phyloP scores from a whole-genome alignment of 257 asterid species.

The Datura wrightii region DNA sequence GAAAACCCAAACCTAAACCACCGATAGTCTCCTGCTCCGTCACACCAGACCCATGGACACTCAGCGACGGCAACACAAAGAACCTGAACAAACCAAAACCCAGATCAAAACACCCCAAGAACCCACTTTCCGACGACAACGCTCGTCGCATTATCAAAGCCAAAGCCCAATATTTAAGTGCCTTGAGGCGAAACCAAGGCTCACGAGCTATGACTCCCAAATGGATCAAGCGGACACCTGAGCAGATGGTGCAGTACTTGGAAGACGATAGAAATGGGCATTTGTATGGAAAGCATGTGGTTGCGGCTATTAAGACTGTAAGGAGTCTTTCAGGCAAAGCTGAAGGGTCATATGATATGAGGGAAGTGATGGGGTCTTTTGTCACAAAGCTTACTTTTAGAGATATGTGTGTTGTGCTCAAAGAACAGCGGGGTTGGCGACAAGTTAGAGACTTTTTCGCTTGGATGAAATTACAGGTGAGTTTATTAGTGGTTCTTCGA shows the following conservation, averaged over 20 bases:
- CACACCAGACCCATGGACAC: constrained; percentile 88
- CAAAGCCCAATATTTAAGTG: constrained; percentile 80
- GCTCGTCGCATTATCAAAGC: constrained; percentile 94
- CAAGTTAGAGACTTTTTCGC: constrained; percentile 86
- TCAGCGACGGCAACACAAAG: constrained; percentile 70
- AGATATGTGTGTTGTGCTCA: constrained; percentile 93
- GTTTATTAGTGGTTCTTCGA: neutral
- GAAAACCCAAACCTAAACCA: constrained; percentile 38
- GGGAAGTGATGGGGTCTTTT: constrained; percentile 82
- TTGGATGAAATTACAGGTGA: constrained; percentile 98
- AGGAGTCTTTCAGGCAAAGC: constrained; percentile 70
- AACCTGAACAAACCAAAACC: constrained; percentile 70
- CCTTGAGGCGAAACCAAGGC: constrained; percentile 84
- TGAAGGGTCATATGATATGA: constrained; percentile 74
- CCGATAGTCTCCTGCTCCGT: constrained; percentile 52
- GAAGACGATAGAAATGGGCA: constrained; percentile 92
- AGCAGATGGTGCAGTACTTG: constrained; percentile 85
- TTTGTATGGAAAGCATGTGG: constrained; percentile 82
- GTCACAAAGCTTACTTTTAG: constrained; percentile 85
- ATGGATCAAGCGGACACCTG: constrained; percentile 92
- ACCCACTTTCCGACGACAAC: constrained; percentile 86
- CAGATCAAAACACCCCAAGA: constrained; percentile 70
- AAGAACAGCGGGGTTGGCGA: constrained; percentile 93
- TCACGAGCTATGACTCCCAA: constrained; percentile 82
- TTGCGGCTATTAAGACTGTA: constrained; percentile 87